Base-by-base conservation (phyloP, 306 rosid genomes). In the Spatholobus suberectus region DNA sequence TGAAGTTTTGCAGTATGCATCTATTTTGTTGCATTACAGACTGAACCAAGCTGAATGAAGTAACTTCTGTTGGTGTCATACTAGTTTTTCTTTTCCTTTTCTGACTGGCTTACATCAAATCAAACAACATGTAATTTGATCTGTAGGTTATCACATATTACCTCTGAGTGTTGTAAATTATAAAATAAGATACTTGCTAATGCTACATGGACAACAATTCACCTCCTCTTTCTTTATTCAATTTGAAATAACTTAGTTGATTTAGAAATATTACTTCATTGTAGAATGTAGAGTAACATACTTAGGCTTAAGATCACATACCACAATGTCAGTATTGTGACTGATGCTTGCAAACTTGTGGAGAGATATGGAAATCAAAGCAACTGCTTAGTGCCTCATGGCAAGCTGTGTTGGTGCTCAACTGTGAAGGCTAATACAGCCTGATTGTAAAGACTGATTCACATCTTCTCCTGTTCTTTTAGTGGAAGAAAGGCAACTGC, bases 1-100 rank as follows among this genome's bases (percentile, higher is more conserved):
- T 87, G 86, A 20, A 61, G 55, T 62, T 61, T 47, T 83, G 54
- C 55, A 43, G 21, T 57, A 24, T 79, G 81, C 32, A 79, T 59
- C 27, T 68, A 46, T 49, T 69, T 37, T 70, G 26, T 68, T 67
- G 21, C 35, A 47, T 51, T 86, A 55, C 54, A 69, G 58, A 70
- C 51, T 8, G 88, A 73, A 76, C 41, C 80, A 51, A 61, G 78
- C 63, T 62, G 18, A 51, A 44, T 76, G 66, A 69, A 77, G 76
- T 52, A 37, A 41, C 58, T 80, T 49, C 21, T 20, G 69, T 47
- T 75, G 44, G 70, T 62, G 70, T 73, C 75, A 32, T 47, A 55
- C 62, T 76, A 29, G 26, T 59, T 67, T 79, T 55, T 76, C 54
- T 55, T 52, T 67, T 52, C 15, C 49, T 29, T 58, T 76, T 41